Base-by-base conservation (phyloP, 2,329 filamentous ascomycete genomes). In the Pseudonectria buxi region DNA sequence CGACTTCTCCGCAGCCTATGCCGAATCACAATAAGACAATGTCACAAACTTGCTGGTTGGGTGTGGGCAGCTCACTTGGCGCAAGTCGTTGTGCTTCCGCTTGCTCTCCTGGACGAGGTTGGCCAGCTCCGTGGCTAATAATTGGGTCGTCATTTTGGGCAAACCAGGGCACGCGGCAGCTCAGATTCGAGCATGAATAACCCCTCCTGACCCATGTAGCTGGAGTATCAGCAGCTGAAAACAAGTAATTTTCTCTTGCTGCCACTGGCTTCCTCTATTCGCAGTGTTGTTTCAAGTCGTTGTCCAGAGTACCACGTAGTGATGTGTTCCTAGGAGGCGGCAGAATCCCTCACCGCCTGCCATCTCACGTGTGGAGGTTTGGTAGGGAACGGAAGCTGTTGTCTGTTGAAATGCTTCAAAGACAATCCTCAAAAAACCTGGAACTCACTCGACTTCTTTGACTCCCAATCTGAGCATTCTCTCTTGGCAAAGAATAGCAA, bases 31-130 rank as follows among this genome's bases (percentile, higher is more conserved):
- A 14, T 4, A 7, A 27, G 4, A 25, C 4, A 6, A 27, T 12
- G 14, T 6, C 18, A 22, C 14, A n/a, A 29, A 29, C 12, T 24
- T 11, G 3, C 26, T 24, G 29, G 11, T 32, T 14, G 12, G 22
- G 18, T n/a, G 14, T 28, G 27, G 27, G 25, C 14, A 38, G 61
- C 73, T 53, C 65, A 83, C 84, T 73, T 84, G 85, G 68, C 85
- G 80, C 35, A 98, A 72, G 54, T 96, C 92, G 50, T 83, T 78
- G 62, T 95, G 83, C 65, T 94, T 96, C 54, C 90, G 78, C 65
- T 94, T 96, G 58, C 89, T 92, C 69, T 98, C 92, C 63, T 94
- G 86, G 53, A 95, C 83, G 59, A 95, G 78, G 66, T 86, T 94
- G 55, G 83, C 78, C 60, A 95, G 77, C 74, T 95, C 89, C 39